phyloP scores from a whole-genome alignment of 2,329 filamentous ascomycete species.

The Microcyclosporella mali region DNA sequence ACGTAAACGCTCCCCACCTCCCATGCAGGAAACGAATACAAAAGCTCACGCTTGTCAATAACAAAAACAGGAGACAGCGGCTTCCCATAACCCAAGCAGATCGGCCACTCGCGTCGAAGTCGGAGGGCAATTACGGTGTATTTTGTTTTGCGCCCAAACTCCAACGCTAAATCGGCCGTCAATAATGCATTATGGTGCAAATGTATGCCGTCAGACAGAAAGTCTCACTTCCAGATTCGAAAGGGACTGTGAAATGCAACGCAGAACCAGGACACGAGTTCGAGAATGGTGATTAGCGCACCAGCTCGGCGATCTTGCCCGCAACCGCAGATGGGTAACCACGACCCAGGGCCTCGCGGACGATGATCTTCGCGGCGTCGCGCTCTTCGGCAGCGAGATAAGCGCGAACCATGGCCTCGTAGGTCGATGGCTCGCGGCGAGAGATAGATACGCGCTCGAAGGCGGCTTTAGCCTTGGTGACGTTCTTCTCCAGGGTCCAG shows the following conservation, averaged over 20 bases:
- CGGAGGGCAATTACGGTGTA: conserved; percentile 1
- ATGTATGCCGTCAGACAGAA: background rate
- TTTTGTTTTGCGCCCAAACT: conserved; percentile 6
- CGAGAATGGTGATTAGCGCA: conserved; percentile 37
- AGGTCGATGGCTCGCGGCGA: conserved; percentile 91
- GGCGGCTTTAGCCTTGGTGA: conserved; percentile 68
- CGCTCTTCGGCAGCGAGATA: conserved; percentile 80
- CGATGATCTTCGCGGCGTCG: conserved; percentile 66
- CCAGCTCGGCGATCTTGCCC: conserved; percentile 86
- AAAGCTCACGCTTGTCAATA: conserved; percentile 8
- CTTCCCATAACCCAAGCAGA: conserved; percentile 1
- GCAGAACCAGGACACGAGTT: conserved; percentile 4
- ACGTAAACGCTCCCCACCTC: background rate
- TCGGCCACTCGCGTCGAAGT: conserved; percentile 3
- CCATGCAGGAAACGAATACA: background rate
- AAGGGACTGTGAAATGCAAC: conserved; percentile 1
- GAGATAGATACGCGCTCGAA: conserved; percentile 71
- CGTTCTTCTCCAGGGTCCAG: conserved; percentile 80
- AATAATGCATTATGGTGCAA: conserved; percentile 5
- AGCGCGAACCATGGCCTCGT: conserved; percentile 95
- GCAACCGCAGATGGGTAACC: conserved; percentile 90
- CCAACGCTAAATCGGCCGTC: conserved; percentile 11
- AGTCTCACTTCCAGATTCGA: background rate
- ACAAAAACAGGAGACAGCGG: conserved; percentile 1
- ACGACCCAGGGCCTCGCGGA: conserved; percentile 82